Base-by-base conservation (phyloP, 768 basidiomycete species). In the Tylopilus intermedius region DNA sequence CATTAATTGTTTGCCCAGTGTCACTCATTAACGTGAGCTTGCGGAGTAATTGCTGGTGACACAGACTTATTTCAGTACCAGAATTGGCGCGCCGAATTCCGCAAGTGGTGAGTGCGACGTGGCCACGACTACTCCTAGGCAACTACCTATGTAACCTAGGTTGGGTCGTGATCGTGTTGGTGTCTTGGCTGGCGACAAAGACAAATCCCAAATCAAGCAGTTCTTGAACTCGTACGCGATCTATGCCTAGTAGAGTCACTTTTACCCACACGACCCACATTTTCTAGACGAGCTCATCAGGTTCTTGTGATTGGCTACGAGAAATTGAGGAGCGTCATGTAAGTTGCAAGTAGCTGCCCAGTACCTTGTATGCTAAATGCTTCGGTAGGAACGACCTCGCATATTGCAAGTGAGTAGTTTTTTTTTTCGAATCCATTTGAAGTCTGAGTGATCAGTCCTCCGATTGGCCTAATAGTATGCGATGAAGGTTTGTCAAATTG, bases 301-400 rank as follows among this genome's bases (percentile, higher is more conserved):
- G 90, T 98, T 2, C 74, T 99, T 18, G 81, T 99, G 54, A 94
- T 97, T 54, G 94, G 96, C 3, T 99, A 99, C 65, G 96, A 98
- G 64, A 84, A 88, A 48, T 76, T 96, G 33, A 75, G 91, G 44
- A 86, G 82, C 15, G 83, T 93, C 7, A 83, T 91, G 92, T 91
- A 62, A 67, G 84, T 72, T 32, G 37, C 5, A 30, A 33, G 21
- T 6, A 35, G 9, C n/a, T 39, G 6, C 2, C 10, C 2, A 3
- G 2, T 39, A 13, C 41, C 27, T 40, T 32, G 24, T 47, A 49
- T 26, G 33, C 40, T 40, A 26, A 62, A 29, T 51, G 49, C 8
- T 45, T 50, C 37, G 45, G 6, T 50, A 84, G 84, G 51, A 71
- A 71, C 4, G 81, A 86, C 41, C 68, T 88, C 45, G 69, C 76